Evolutionary conservation across 1,284 basidiomycete species (phyloP), one percentile per base, ranked within the genome.

Genomic region (Tilletia indica): DNA sequence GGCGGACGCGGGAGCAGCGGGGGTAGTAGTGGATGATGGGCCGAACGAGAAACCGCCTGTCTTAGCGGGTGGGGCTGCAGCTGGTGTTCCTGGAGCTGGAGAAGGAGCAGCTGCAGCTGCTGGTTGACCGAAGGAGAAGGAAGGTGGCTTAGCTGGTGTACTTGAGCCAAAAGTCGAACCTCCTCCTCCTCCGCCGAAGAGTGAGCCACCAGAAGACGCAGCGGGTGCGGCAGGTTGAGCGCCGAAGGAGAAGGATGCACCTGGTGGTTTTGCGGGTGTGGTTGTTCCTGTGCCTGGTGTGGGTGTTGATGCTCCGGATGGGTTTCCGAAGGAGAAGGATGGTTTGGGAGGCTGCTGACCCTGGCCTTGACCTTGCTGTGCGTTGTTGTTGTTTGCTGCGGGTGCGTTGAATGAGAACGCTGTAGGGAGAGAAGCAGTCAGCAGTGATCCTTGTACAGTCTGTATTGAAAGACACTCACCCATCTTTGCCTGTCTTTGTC

Each of bases 41-140:
- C 42, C 64, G 38, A 79, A 79, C 0, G 74, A 75, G 63, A 79
- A 79, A 31, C 73, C 76, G 11, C 77, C 75, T 9, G 78, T 48
- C 69, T 71, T 51, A 11, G 70, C 49, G 4, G 70, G 14, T 19
- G 72, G 58, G 8, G 72, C 34, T 49, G 72, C 56, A 12, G 72
- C 25, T 16, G 47, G 9, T 45, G 42, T 14, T 45, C 42, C 42
- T 45, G 42, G 9, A 1, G 42, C 42, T 45, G 42, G 25, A 31
- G 25, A 31, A 31, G 25, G 1, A 31, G 25, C 2, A 31, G 25
- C 25, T 31, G 25, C 25, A 31, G 42, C 42, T 45, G 42, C 42
- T 45, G 42, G 42, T 14, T 45, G 42, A 36, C 70, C 70, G 42
- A 71, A 71, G 42, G 36, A 47, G 67, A 71, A 71, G 39, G 48